Evolutionary conservation across 2,329 filamentous ascomycete species (phyloP), one percentile per base, ranked within the genome.

Genomic region (Trichocomaceae sp.): DNA sequence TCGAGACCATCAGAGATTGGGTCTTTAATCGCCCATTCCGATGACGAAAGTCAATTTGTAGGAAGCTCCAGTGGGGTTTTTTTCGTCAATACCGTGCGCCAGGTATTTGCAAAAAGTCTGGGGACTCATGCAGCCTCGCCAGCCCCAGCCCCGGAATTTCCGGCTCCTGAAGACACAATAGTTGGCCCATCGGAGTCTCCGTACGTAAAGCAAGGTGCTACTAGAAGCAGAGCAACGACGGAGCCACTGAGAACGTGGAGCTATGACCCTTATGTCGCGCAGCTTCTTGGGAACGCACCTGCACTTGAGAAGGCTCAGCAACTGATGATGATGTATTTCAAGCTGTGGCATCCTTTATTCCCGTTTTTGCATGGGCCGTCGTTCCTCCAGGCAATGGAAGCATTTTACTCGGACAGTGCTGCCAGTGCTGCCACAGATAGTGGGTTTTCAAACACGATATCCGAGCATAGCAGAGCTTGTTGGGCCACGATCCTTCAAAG

Each of bases 71-170:
- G 74, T 41, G 78, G 78, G 3, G 75, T 80, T 45, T 80, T 75
- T 64, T 80, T 80, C 63, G 72, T 77, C 60, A 79, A 80, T 56
- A 80, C 78, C 1, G 78, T 80, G 54, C 75, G 75, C 42, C 72
- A 73, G 31, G 76, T 77, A n/a, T 80, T 80, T 61, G 72, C 73
- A 5, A 63, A 66, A 19, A 66, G 68, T 6, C 60, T 70, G 26
- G 64, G 45, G 20, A 20, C 64, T 45, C 49, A 59, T 8, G 19
- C 26, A 13, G 55, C 60, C 23, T 56, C 58, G 5, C 58, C 59
- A n/a, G 59, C 58, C 5, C 57, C 59, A 19, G 60, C 56, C 5
- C 58, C 57, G 12, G 61, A 60, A 2, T 69, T 70, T 10, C 68
- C 68, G 3, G 61, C 58, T 2, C 63, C 68, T 33, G 63, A 68